Percentiles rank a stretch among this genome's conserved stretches.
Evolutionary conservation across 2,329 filamentous ascomycete genomes (phyloP).

Genomic region (Pyrenochaeta sp.): DNA sequence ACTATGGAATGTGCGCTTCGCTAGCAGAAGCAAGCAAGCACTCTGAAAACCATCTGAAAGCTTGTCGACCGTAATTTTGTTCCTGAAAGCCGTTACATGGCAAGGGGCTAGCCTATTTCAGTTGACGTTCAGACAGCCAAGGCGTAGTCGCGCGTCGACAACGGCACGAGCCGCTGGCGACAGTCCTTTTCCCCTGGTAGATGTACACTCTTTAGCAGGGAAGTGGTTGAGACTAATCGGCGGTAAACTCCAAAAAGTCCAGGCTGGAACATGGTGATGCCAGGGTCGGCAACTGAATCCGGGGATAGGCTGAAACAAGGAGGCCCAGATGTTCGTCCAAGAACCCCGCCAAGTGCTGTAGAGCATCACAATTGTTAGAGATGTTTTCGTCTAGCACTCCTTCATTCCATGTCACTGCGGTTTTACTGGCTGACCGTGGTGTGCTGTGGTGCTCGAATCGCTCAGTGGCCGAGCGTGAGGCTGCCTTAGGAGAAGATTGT

Average conservation of each 20-base stretch:
- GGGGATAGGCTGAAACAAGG: constrained; percentile 18
- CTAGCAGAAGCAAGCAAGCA: constrained; percentile 6
- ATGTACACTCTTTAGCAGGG: neutral
- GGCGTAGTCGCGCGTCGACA: neutral
- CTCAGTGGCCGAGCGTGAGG: neutral
- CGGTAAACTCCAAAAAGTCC: constrained; percentile 2
- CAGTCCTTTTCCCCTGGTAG: neutral
- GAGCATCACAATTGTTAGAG: constrained; percentile 22
- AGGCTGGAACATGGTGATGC: neutral
- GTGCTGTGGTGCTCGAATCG: neutral
- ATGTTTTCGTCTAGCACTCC: neutral
- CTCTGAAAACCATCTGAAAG: constrained; percentile 4
- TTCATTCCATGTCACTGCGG: constrained; percentile 2
- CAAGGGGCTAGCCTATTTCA: constrained; percentile 10
- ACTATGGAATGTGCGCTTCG: neutral
- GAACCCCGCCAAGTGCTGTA: constrained; percentile 19
- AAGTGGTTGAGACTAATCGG: neutral
- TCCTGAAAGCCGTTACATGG: constrained; percentile 7
- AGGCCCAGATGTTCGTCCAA: neutral
- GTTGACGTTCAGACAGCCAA: constrained; percentile 14
- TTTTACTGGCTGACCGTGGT: neutral
- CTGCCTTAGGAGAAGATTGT: neutral
- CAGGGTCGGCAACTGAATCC: constrained; percentile 8
- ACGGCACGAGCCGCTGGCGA: constrained; percentile 8
- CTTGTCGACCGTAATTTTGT: constrained; percentile 6